phyloP scores from a whole-genome alignment of 108 stramenopile species.

The Fragilariopsis cylindrus region DNA sequence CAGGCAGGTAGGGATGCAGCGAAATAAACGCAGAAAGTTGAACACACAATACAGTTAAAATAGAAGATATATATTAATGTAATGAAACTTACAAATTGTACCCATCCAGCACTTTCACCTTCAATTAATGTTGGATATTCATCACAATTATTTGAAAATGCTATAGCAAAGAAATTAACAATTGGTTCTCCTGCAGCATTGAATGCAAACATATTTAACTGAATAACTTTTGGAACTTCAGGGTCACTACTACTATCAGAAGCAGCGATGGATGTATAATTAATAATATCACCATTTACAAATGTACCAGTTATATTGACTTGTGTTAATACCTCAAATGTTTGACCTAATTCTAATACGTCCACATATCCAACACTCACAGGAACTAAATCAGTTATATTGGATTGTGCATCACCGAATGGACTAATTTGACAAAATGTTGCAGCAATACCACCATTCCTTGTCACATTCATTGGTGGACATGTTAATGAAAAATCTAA shows the following conservation, averaged over 20 bases:
- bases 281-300: conserved; percentile 20
- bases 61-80: too few species aligned
- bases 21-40: background rate
- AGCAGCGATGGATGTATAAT: conserved; percentile 21
- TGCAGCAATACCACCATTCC: conserved; percentile 10
- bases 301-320: conserved; percentile 16
- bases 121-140: conserved; percentile 30
- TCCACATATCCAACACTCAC: conserved; percentile 20
- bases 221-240: conserved; percentile 16
- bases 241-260: background rate
- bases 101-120: conserved; percentile 31
- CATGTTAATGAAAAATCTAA: conserved; percentile 30
- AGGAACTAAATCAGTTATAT: conserved; percentile 30
- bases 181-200: conserved; percentile 29
- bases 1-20: background rate
- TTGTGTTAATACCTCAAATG: conserved; percentile 9
- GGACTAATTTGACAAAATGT: conserved; percentile 20
- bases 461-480: conserved; percentile 14
- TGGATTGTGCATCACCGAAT: conserved; percentile 12
- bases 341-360: conserved; percentile 28
- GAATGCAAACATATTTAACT: conserved; percentile 24
- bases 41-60: background rate
- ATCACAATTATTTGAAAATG: conserved; percentile 32
- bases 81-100: conserved; percentile 31
- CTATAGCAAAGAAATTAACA: conserved; percentile 27